phyloP scores from a whole-genome alignment of 768 basidiomycete genomes.

The Boletus pseudopeckii region DNA sequence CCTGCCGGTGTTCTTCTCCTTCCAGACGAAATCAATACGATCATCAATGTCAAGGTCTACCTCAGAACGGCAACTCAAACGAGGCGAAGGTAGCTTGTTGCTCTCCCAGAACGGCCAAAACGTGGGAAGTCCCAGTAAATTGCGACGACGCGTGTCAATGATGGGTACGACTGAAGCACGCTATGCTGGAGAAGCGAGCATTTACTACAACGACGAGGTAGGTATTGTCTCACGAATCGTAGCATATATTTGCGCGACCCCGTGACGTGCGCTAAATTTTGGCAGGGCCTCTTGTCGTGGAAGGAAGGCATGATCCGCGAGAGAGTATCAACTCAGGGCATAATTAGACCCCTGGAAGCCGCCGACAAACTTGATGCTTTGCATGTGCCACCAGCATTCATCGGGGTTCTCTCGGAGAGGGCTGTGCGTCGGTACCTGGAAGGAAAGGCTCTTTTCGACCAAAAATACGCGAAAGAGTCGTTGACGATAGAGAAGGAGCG shows the following conservation, averaged over 20 bases:
- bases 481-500: conserved; percentile 64
- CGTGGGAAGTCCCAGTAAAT: conserved; percentile 20
- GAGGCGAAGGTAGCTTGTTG: not conserved
- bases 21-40: conserved; percentile 15
- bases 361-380: conserved; percentile 64
- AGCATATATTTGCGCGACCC: not conserved
- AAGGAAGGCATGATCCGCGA: conserved; percentile 82
- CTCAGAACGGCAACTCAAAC: conserved; percentile 10
- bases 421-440: conserved; percentile 74
- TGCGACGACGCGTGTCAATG: conserved; percentile 13
- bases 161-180: conserved; percentile 16
- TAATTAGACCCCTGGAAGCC: conserved; percentile 79
- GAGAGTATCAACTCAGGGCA: conserved; percentile 76
- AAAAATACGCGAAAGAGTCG: conserved; percentile 58
- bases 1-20: conserved; percentile 12
- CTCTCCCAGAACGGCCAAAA: conserved; percentile 14
- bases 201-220: conserved; percentile 55
- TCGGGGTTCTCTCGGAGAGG: conserved; percentile 76
- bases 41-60: conserved; percentile 12
- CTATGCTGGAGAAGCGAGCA: conserved; percentile 57
- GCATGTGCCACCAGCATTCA: conserved; percentile 55
- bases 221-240: conserved; percentile 11
- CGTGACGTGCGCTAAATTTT: not conserved
- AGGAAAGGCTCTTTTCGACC: conserved; percentile 55
- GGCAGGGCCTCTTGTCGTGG: conserved; percentile 37